phyloP scores from a whole-genome alignment of 179 eudicot species.

The Beta lomatogona region DNA sequence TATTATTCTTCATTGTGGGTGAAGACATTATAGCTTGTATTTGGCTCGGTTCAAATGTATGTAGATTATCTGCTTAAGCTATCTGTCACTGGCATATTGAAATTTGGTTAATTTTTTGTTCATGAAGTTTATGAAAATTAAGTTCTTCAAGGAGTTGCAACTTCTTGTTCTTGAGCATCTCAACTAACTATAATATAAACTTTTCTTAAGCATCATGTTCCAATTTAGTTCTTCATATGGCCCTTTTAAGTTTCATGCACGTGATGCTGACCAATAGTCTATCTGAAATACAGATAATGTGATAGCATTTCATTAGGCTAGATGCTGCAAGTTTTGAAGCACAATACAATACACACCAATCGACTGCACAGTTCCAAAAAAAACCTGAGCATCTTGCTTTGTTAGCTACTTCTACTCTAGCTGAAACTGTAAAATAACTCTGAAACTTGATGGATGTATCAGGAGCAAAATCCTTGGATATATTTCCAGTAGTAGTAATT shows the following conservation, averaged over 20 bases:
- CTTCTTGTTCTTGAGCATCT: neutral
- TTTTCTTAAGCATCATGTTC: too few species aligned
- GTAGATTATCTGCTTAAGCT: neutral
- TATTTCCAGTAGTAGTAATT: constrained; percentile 18
- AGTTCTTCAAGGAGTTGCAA: neutral
- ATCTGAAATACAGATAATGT: neutral
- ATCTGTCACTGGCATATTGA: neutral
- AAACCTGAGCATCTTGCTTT: neutral
- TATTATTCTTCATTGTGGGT: neutral
- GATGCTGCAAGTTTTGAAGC: too few species aligned
- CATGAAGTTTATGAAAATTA: neutral
- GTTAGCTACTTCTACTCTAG: neutral
- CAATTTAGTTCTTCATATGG: neutral
- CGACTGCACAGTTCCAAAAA: neutral
- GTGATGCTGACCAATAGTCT: neutral
- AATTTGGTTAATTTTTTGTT: neutral
- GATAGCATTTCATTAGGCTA: neutral
- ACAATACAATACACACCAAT: too few species aligned
- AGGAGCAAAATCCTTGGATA: neutral
- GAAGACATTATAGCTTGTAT: neutral
- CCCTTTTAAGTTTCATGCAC: neutral
- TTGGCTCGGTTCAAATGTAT: neutral
- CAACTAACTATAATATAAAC: neutral
- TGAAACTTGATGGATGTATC: neutral
- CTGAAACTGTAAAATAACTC: neutral